Evolutionary conservation across 805 yeast genomes (phyloP), one percentile per base, ranked within the genome.

Genomic region (Myxozyma monticola): DNA sequence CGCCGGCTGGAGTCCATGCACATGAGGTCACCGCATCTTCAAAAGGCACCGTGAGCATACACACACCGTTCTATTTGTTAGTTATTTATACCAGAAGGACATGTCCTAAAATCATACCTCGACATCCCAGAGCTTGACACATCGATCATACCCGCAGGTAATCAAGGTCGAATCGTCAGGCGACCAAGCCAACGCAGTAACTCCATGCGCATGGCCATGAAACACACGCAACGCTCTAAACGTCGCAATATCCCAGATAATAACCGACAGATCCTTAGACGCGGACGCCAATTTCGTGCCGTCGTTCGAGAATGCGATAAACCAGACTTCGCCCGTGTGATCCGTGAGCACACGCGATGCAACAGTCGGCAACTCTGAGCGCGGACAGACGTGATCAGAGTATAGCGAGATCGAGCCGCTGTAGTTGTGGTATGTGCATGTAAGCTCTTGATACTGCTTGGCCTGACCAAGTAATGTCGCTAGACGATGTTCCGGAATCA

Each of bases 271-370:
- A 63, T 88, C 95, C 14, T 80, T 76, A 6, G 93, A 81, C 0
- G 90, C 85, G 0, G 90, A 78, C n/a, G 88, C 95, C 34, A 90
- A 69, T 56, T 72, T 81, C 54, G 74, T 76, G 2, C 96, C 96
- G 68, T 78, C 76, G 39, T 88, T 85, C 4, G 93, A 84, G 63
- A 87, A 89, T 49, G 78, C 78, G 12, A 85, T 74, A 63, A 75
- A 84, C 97, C 97, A 90, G 10, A 88, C 91, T 65, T 90, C 96
- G 62, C 83, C 80, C 0, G 70, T 66, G 61, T 86, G 93, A 37
- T 74, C 71, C 0, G 68, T 57, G 5, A 85, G 67, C 0, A 76
- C 73, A 48, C 74, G 72, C 10, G 77, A 62, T 2, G 77, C 65
- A 2, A 69, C 69, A 18, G 72, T 72, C 1, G 88, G 88, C 52